Conservation (phyloP, 352 stramenopile species). For the Lagenidium giganteum region DNA sequence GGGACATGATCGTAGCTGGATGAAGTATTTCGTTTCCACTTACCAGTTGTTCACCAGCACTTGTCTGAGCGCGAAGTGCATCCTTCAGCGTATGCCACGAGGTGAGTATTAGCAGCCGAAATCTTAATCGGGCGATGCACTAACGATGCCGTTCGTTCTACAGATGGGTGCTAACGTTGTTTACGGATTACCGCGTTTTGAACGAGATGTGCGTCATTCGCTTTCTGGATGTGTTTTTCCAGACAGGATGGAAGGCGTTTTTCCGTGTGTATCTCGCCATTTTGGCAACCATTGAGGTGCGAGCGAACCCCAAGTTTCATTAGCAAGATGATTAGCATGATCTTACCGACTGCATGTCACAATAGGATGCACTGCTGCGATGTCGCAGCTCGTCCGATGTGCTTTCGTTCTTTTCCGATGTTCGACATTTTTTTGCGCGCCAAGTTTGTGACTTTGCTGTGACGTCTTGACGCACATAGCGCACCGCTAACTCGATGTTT, state of each 20-base stretch:
- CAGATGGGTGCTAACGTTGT: slow-evolving; percentile 51
- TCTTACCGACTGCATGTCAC: too few species aligned
- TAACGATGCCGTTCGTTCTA: too few species aligned
- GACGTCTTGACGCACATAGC: too few species aligned
- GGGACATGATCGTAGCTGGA: slow-evolving; percentile 20
- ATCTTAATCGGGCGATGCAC: too few species aligned
- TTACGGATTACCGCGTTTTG: slow-evolving; percentile 39
- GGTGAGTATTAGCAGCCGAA: too few species aligned
- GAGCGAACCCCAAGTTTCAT: not conserved
- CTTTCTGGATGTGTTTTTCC: slow-evolving; percentile 45
- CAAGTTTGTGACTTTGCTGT: too few species aligned
- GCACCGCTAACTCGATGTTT: too few species aligned
- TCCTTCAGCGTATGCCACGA: slow-evolving; percentile 42
- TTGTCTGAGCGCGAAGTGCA: slow-evolving; percentile 41
- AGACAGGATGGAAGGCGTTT: slow-evolving; percentile 43
- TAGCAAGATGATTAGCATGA: too few species aligned
- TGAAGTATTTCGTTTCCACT: slow-evolving; percentile 31
- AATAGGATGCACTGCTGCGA: too few species aligned
- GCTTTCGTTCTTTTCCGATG: too few species aligned
- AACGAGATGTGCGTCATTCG: slow-evolving; percentile 28
- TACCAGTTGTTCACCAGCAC: slow-evolving; percentile 29
- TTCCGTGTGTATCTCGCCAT: slow-evolving; percentile 36
- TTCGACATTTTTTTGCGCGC: too few species aligned
- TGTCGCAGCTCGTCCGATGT: too few species aligned
- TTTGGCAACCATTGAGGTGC: slow-evolving; percentile 32